phyloP scores from a whole-genome alignment of 75 land plant species.

The Cryptomeria japonica region DNA sequence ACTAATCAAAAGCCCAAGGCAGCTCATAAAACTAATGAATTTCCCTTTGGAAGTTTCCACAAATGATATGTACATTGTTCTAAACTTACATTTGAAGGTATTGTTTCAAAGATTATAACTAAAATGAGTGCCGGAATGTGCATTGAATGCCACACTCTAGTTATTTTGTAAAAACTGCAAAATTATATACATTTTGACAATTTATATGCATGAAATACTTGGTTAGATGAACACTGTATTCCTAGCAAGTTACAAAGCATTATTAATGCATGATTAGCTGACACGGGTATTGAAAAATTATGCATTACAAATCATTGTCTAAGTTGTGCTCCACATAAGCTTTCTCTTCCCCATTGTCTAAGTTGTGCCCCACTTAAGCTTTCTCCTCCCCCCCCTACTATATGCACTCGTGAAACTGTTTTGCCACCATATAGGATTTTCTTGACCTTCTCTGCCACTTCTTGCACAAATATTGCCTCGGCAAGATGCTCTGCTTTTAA shows the following conservation, averaged over 20 bases:
- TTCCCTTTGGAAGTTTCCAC: not conserved
- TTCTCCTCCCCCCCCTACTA: too few species aligned
- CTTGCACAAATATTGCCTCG: constrained; percentile 26
- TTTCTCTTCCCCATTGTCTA: constrained; percentile 9
- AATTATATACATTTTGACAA: not conserved
- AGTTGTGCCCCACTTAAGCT: too few species aligned
- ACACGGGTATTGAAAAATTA: constrained; percentile 28
- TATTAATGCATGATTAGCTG: constrained; percentile 27
- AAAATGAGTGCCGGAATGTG: not conserved
- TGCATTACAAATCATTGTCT: constrained; percentile 39
- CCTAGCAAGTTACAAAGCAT: not conserved
- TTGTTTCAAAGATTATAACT: not conserved
- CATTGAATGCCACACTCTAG: not conserved
- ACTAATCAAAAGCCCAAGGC: not conserved
- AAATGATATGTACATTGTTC: not conserved
- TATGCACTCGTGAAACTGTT: not conserved
- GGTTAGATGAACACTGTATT: constrained; percentile 32
- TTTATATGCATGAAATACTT: not conserved
- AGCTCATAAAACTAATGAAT: not conserved
- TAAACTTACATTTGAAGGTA: not conserved
- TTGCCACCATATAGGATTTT: constrained; percentile 24
- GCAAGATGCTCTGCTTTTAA: constrained; percentile 26
- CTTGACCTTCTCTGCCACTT: constrained; percentile 17
- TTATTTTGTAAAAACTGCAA: not conserved
- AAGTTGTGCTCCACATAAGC: constrained; percentile 42